Conservation (phyloP, 345 rosid species). For the Barbarea vulgaris region DNA sequence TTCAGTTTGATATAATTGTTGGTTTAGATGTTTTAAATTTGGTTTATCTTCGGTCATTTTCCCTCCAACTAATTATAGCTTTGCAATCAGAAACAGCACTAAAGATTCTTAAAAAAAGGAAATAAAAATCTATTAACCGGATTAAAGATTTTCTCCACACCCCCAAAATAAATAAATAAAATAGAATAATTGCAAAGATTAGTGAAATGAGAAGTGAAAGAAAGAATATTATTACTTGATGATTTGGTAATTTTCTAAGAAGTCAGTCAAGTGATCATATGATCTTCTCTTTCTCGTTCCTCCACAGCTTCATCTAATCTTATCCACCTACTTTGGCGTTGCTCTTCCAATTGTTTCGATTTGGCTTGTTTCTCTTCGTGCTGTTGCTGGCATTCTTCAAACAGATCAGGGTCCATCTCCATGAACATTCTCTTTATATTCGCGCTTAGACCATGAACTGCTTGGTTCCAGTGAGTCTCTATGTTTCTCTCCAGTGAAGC, state of each 20-base stretch:
- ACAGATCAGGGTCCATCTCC: slow-evolving; percentile 81
- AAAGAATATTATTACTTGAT: slow-evolving; percentile 18
- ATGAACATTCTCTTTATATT: slow-evolving; percentile 81
- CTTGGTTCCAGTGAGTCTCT: slow-evolving; percentile 79
- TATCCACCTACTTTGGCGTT: slow-evolving; percentile 73
- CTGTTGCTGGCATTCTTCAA: slow-evolving; percentile 74
- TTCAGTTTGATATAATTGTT: too few relatives aligned
- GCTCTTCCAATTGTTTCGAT: slow-evolving; percentile 66
- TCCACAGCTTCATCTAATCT: slow-evolving; percentile 71
- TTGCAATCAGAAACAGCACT: not conserved
- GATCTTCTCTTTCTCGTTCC: slow-evolving; percentile 55
- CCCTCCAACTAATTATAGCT: not conserved
- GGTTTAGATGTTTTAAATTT: not conserved
- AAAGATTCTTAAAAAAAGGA: not conserved
- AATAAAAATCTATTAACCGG: not conserved
- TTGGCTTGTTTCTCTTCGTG: slow-evolving; percentile 63
- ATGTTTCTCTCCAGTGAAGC: slow-evolving; percentile 81
- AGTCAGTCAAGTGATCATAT: slow-evolving; percentile 37
- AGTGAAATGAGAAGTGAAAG: slow-evolving; percentile 6
- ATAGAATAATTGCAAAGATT: slow-evolving; percentile 11
- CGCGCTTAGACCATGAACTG: slow-evolving; percentile 77
- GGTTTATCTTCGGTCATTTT: not conserved
- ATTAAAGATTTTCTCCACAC: slow-evolving; percentile 1
- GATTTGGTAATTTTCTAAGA: slow-evolving; percentile 13
- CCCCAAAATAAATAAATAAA: slow-evolving; percentile 16